These are phyloP conservation scores for Graphilbum sp. DNA, from an alignment of 2,329 filamentous ascomycete genomes.

Conservation along the genomic window DNA sequence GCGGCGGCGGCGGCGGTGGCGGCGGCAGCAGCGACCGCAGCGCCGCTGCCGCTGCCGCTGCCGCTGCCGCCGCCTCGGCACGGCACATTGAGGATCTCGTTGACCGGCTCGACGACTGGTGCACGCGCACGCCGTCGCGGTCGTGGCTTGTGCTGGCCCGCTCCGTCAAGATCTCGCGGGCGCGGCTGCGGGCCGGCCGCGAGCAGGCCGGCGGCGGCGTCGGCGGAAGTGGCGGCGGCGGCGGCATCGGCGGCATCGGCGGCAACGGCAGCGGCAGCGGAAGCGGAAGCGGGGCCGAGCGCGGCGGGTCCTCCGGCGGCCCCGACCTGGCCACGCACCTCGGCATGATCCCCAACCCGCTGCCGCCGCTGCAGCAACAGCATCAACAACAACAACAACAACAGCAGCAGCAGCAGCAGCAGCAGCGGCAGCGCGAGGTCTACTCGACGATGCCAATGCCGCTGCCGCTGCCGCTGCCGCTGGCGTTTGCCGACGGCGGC, in stretches of 20 bases:
- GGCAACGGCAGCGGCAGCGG: too few relatives aligned
- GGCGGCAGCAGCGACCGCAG: too few relatives aligned
- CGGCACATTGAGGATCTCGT: background rate
- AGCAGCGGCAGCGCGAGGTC: background rate
- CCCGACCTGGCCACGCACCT: background rate
- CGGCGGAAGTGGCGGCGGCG: too few relatives aligned
- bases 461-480: background rate
- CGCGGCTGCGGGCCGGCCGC: background rate
- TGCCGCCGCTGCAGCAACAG: background rate
- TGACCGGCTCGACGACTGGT: background rate
- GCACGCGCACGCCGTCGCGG: background rate
- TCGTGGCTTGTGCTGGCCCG: background rate
- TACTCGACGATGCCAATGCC: too few relatives aligned
- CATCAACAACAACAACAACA: background rate
- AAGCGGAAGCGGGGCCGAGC: too few relatives aligned
- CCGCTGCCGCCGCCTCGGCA: too few relatives aligned
- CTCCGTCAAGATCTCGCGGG: background rate
- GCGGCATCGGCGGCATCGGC: too few relatives aligned
- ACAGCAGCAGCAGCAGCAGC: background rate
- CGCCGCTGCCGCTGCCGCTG: too few relatives aligned
- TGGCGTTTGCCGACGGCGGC: background rate
- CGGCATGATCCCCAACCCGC: background rate
- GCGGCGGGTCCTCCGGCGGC: too few relatives aligned
- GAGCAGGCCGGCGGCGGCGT: background rate
- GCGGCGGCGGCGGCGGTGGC: too few relatives aligned